phyloP scores from a whole-genome alignment of 2,329 filamentous ascomycete species.

The Karstenula rhodostoma region DNA sequence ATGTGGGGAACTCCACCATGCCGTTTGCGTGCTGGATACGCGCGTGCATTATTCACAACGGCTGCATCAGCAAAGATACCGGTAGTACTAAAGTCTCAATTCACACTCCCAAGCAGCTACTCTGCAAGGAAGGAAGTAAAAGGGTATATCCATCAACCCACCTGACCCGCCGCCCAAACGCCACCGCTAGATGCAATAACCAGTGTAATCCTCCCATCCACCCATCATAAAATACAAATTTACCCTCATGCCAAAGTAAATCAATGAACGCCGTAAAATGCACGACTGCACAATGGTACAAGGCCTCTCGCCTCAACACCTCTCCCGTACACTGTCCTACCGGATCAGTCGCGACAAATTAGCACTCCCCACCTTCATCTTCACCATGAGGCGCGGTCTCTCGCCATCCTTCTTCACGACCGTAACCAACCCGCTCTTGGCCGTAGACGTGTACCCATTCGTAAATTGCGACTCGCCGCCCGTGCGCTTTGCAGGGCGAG shows the following conservation, averaged over 20 bases:
- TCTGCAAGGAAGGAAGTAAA: neutral
- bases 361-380: constrained; percentile 13
- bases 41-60: neutral
- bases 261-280: constrained; percentile 2
- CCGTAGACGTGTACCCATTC: neutral
- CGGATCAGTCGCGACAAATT: constrained; percentile 10
- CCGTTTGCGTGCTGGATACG: neutral
- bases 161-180: neutral
- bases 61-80: neutral
- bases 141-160: constrained; percentile 4
- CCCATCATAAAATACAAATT: neutral
- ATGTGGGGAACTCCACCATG: constrained; percentile 2
- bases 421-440: constrained; percentile 27
- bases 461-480: constrained; percentile 31
- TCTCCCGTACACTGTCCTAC: neutral
- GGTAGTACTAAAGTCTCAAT: neutral
- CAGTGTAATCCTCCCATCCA: neutral
- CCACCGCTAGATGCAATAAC: constrained; percentile 1
- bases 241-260: neutral
- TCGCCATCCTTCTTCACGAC: constrained; percentile 29
- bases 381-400: constrained; percentile 18
- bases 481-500: constrained; percentile 38
- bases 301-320: too few species aligned
- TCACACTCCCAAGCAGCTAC: neutral
- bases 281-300: neutral